A percentile compares a stretch with the other conserved stretches of the same genome.
These are phyloP conservation scores for Pseudopyricularia javanii DNA, from an alignment of 2,329 filamentous ascomycete species.

Conservation along the genomic window DNA sequence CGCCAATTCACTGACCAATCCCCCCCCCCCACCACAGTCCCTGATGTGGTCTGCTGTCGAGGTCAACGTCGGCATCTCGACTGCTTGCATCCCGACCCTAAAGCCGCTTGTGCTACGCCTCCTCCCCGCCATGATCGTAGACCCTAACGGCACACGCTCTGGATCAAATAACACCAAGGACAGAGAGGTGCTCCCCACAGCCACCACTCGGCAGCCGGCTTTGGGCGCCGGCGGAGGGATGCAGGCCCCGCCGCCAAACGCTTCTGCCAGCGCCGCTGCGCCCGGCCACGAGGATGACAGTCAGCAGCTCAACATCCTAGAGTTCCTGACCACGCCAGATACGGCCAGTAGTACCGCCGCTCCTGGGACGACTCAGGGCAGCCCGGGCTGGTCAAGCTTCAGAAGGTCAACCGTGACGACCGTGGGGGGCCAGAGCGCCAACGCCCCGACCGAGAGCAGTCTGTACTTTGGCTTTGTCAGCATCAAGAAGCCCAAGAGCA, in stretches of 20 bases:
- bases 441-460: slow-evolving; percentile 26
- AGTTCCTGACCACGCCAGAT: slow-evolving; percentile 33
- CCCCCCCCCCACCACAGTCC: slow-evolving; percentile 23
- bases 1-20: not conserved
- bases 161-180: slow-evolving; percentile 14
- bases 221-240: not conserved
- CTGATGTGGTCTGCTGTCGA: slow-evolving; percentile 94
- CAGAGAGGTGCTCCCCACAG: slow-evolving; percentile 8
- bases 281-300: not conserved
- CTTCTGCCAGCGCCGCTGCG: not conserved
- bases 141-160: slow-evolving; percentile 30
- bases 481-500: slow-evolving; percentile 55
- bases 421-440: slow-evolving; percentile 4
- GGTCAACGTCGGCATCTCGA: slow-evolving; percentile 81
- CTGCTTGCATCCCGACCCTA: slow-evolving; percentile 81
- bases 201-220: not conserved
- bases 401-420: slow-evolving; percentile 1
- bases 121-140: slow-evolving; percentile 42
- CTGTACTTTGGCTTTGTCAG: slow-evolving; percentile 70
- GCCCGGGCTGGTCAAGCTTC: slow-evolving; percentile 3
- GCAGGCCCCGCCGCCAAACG: not conserved
- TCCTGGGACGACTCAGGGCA: not conserved
- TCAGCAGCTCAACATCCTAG: slow-evolving; percentile 7
- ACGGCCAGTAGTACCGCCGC: not conserved
- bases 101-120: slow-evolving; percentile 69